Conservation (phyloP, 2,329 filamentous ascomycete species). For the Trichophyton mentagrophytes region DNA sequence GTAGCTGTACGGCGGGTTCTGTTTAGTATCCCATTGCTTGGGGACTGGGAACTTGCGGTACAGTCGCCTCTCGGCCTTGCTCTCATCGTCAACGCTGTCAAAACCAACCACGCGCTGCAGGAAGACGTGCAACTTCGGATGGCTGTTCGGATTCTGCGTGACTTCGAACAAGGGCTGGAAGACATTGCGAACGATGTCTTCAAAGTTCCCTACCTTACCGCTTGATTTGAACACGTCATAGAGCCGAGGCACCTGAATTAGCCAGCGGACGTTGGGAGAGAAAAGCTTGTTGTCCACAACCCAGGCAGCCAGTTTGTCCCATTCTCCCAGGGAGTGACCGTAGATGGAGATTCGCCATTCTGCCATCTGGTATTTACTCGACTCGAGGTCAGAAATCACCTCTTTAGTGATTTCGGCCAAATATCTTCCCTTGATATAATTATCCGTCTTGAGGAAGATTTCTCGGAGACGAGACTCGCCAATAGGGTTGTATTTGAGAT, state of each 20-base stretch:
- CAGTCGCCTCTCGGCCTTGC: slow-evolving; percentile 86
- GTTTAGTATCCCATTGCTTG: slow-evolving; percentile 74
- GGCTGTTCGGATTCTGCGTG: slow-evolving; percentile 69
- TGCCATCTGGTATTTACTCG: slow-evolving; percentile 98
- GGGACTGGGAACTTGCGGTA: slow-evolving; percentile 92
- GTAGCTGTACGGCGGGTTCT: slow-evolving; percentile 97
- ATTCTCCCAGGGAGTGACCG: slow-evolving; percentile 80
- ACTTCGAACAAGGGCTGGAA: slow-evolving; percentile 93
- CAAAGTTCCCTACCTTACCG: slow-evolving; percentile 74
- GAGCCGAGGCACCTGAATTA: slow-evolving; percentile 86
- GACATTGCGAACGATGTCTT: slow-evolving; percentile 79
- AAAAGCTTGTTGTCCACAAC: slow-evolving; percentile 97
- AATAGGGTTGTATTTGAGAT: slow-evolving; percentile 95
- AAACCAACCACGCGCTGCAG: slow-evolving; percentile 91
- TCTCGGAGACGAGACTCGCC: slow-evolving; percentile 89
- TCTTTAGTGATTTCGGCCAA: slow-evolving; percentile 96
- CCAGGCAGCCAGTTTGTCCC: slow-evolving; percentile 96
- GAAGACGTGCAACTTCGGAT: slow-evolving; percentile 90
- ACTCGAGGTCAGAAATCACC: slow-evolving; percentile 91
- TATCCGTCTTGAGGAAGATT: slow-evolving; percentile 99
- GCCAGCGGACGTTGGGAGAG: slow-evolving; percentile 93
- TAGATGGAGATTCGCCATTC: slow-evolving; percentile 99
- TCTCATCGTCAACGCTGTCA: slow-evolving; percentile 96
- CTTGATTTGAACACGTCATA: slow-evolving; percentile 93
- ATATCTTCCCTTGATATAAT: slow-evolving; percentile 91